These are phyloP conservation scores for Limnanthes douglasii DNA, from an alignment of 345 rosid genomes.

Conservation along the genomic window DNA sequence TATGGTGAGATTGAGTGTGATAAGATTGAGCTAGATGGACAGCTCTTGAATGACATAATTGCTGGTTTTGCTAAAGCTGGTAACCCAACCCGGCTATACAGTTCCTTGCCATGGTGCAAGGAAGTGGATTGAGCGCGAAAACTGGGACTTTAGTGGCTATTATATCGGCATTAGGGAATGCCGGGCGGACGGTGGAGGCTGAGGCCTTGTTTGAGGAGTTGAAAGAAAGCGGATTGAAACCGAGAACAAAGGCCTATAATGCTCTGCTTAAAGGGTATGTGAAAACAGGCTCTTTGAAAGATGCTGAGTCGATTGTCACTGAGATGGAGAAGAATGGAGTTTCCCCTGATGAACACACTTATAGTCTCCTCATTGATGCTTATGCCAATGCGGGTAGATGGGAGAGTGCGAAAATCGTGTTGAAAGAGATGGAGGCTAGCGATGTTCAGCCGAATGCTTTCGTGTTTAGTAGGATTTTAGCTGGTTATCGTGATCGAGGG, in stretches of 20 bases:
- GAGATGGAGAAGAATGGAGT: conserved; percentile 91
- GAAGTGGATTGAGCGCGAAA: conserved; percentile 46
- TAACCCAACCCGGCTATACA: conserved; percentile 55
- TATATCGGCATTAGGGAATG: conserved; percentile 44
- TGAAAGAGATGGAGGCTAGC: conserved; percentile 88
- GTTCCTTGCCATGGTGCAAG: conserved; percentile 62
- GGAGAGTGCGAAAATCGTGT: conserved; percentile 88
- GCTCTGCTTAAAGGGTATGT: conserved; percentile 81
- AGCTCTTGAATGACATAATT: conserved; percentile 64
- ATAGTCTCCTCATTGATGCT: conserved; percentile 78
- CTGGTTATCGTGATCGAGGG: conserved; percentile 74
- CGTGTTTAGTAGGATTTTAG: conserved; percentile 68
- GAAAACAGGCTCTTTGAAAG: conserved; percentile 53
- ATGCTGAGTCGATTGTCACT: conserved; percentile 64
- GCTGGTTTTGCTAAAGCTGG: conserved; percentile 81
- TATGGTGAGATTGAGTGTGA: conserved; percentile 54
- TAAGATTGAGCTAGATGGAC: conserved; percentile 63
- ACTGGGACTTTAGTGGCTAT: conserved; percentile 49
- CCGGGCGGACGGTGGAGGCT: conserved; percentile 59
- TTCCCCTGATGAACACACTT: conserved; percentile 72
- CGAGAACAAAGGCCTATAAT: conserved; percentile 69
- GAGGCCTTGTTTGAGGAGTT: conserved; percentile 93
- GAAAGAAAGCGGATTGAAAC: conserved; percentile 59
- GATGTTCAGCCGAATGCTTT: conserved; percentile 59
- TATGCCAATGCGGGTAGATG: conserved; percentile 82